A percentile compares a stretch with the other conserved stretches of the same genome.
Conservation (phyloP, 2,329 filamentous ascomycete species). For the Pseudocercospora eumusae region DNA sequence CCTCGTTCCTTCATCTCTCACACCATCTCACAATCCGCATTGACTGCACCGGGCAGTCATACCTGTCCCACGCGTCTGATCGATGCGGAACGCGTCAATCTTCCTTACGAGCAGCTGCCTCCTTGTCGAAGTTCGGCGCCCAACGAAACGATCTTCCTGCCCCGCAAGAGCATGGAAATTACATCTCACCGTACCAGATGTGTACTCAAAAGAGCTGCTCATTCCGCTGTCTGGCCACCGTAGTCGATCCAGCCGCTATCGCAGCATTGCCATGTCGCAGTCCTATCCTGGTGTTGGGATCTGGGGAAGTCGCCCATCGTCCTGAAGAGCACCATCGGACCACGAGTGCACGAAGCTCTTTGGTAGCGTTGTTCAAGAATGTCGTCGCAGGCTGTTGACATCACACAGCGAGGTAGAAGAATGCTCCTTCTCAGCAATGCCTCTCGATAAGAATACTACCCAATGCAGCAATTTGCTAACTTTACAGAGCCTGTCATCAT, state of each 20-base stretch:
- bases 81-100: not conserved
- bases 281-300: not conserved
- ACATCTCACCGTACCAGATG: not conserved
- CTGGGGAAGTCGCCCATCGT: not conserved
- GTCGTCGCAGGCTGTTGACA: not conserved
- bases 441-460: not conserved
- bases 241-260: no score
- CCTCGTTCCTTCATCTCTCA: not conserved
- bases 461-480: not conserved
- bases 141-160: not conserved
- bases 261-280: not conserved
- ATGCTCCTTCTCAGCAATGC: not conserved
- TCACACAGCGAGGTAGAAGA: not conserved
- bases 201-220: not conserved
- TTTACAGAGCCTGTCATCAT: not conserved
- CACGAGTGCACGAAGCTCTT: not conserved
- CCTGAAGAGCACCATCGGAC: not conserved
- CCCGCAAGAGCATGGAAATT: not conserved
- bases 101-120: not conserved
- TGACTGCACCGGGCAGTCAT: not conserved
- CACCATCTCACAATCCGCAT: not conserved
- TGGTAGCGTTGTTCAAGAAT: not conserved
- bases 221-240: no score
- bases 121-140: not conserved
- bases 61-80: not conserved